Base-by-base conservation (phyloP, 1,139 yeast genomes). In the Candida anutae region DNA sequence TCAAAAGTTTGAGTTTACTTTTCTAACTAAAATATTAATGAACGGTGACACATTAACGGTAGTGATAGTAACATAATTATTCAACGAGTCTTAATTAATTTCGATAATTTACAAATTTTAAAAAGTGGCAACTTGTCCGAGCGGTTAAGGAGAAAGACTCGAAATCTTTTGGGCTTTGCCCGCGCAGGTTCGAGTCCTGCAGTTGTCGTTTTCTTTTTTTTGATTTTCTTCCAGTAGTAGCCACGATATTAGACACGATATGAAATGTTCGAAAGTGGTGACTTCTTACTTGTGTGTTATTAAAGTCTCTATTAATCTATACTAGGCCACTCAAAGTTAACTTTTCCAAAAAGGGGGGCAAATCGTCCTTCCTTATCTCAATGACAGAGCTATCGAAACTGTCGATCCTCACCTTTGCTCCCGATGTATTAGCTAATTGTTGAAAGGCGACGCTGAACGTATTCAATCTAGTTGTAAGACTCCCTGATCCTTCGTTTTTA, bases 361-460 rank as follows among this genome's bases (percentile, higher is more conserved):
- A 62, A 48, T 93, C 98, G 31, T 87, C 95, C 47, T 78, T 80
- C 34, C 85, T 61, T 26, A 93, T 78, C 54, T 90, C 97, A 24
- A 93, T 85, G 21, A 90, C 84, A 3, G 96, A 78, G 37, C 94
- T 83, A 47, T 90, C 97, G 54, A 90, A 90, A 43, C 94, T 85
- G 52, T 93, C 97, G 36, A 90, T 80, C 44, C 93, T 69, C 19
- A 87, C 88, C 42, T 83, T 78, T 5, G 97, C 96, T 22, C 88
- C 90, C 10, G 94, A 80, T 8, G 74, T 70, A 26, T 65, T 69
- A 2, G 95, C 93, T 22, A 87, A 80, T 40, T 80, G 82, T 48
- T 84, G 95, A 52, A 90, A 90, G 21, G 94, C 94, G 33, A 81
- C 74, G 27, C 95, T 88, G 48, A 90, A 90, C 13, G 85, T 78